phyloP scores from a whole-genome alignment of 2,329 filamentous ascomycete species.

The Neurospora sp. region DNA sequence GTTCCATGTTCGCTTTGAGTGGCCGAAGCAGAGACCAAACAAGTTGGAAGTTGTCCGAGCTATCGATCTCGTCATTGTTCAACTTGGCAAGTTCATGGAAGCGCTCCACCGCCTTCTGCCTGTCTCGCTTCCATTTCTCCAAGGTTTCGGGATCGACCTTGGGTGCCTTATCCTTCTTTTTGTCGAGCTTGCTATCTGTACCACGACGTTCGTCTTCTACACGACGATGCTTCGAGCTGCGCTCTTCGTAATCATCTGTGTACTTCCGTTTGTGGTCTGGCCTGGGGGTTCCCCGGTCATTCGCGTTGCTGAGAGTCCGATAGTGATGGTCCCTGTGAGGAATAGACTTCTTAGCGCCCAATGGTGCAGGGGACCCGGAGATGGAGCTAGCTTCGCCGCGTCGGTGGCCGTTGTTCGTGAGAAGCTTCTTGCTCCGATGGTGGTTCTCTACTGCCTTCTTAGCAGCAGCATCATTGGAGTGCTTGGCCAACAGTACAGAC shows the following conservation, averaged over 20 bases:
- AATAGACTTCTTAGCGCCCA: slow-evolving; percentile 34
- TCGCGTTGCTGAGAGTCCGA: slow-evolving; percentile 39
- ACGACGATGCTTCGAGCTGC: slow-evolving; percentile 40
- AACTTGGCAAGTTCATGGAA: slow-evolving; percentile 28
- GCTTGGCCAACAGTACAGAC: slow-evolving; percentile 82
- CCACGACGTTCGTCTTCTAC: slow-evolving; percentile 34
- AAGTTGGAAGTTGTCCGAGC: slow-evolving; percentile 24
- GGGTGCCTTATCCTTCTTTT: slow-evolving; percentile 27
- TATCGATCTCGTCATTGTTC: slow-evolving; percentile 25
- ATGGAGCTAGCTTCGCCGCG: slow-evolving; percentile 48
- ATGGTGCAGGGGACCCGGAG: slow-evolving; percentile 62
- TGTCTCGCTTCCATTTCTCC: slow-evolving; percentile 24
- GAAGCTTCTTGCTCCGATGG: slow-evolving; percentile 87
- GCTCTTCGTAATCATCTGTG: slow-evolving; percentile 41
- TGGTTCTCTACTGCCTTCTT: slow-evolving; percentile 83
- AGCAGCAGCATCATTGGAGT: slow-evolving; percentile 64
- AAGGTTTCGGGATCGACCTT: slow-evolving; percentile 26
- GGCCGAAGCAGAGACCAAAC: slow-evolving; percentile 30
- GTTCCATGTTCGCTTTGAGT: slow-evolving; percentile 26
- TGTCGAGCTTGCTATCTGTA: slow-evolving; percentile 18
- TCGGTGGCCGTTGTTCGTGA: slow-evolving; percentile 50
- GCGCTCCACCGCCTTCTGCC: slow-evolving; percentile 25
- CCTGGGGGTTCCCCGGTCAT: slow-evolving; percentile 40
- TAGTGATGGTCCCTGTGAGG: slow-evolving; percentile 41
- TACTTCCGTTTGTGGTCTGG: slow-evolving; percentile 54